Base-by-base conservation (phyloP, 495 filamentous ascomycete species). In the Aspergillus carlsbadensis region DNA sequence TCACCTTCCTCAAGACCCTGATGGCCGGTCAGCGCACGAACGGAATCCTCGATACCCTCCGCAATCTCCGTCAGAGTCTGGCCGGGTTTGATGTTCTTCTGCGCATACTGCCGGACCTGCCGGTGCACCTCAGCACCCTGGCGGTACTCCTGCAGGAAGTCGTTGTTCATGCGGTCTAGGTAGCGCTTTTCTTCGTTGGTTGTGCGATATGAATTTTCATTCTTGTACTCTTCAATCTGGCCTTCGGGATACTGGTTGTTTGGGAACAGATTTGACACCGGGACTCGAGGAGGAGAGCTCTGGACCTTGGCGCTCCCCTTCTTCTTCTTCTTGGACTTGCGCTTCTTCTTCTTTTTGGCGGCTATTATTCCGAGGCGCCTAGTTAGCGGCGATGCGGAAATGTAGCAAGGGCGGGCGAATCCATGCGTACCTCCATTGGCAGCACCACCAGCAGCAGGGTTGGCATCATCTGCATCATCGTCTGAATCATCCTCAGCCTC, bases 101-200 rank as follows among this genome's bases (percentile, higher is more conserved):
- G 87, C 10, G 86, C 90, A 80, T 86, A 91, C 64, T 88, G 84
- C 62, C 92, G 88, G 52, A 91, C 88, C 72, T 96, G 91, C 46
- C 92, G 87, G 65, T 96, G 92, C 10, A 88, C 82, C 72, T 96
- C 92, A 31, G 91, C 88, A 52, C 84, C 92, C 50, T 96, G 84
- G 60, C 92, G 88, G 66, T 95, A 96, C 64, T 96, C 91, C 34
- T 79, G 82, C 50, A 96, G 70, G 74, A 92, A 96, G 51, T 93
- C 89, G 65, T 82, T 87, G 73, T 92, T 86, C 74, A 92, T 81
- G 63, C 87, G 87, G 66, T 92, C 87, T 31, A 94, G 76, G 63
- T 94, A 89, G 51, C 91, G 84, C 74, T 92, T 90, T 77, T 96
- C 91, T 72, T 94, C 90, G 67, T 80, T 84, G 24, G 91, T 96